phyloP scores from a whole-genome alignment of 2,329 filamentous ascomycete genomes.

The Penicillium verrucosum region DNA sequence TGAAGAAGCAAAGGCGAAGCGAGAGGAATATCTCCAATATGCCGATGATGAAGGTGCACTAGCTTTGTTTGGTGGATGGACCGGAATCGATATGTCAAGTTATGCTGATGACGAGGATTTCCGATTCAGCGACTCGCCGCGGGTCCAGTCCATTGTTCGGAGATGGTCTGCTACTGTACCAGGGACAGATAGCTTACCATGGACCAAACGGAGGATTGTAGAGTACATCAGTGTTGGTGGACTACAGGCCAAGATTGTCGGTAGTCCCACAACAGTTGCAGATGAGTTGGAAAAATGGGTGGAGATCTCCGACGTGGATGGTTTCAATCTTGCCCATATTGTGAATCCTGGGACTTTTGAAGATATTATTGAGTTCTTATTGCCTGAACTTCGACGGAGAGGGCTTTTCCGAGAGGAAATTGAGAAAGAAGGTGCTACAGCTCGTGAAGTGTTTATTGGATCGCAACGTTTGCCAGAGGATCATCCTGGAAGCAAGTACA shows the following conservation, averaged over 20 bases:
- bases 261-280: conserved; percentile 3
- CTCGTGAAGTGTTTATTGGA: conserved; percentile 5
- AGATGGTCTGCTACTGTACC: conserved; percentile 37
- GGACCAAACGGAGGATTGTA: conserved; percentile 28
- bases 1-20: conserved; percentile 40
- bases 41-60: conserved; percentile 41
- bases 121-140: conserved; percentile 31
- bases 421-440: conserved; percentile 5
- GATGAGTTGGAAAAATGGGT: conserved; percentile 17
- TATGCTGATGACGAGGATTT: conserved; percentile 42
- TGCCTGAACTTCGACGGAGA: conserved; percentile 17
- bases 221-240: conserved; percentile 23
- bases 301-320: conserved; percentile 20
- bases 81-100: conserved; percentile 27
- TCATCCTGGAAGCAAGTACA: conserved; percentile 7
- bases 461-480: conserved; percentile 1
- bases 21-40: conserved; percentile 38
- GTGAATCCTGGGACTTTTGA: conserved; percentile 22
- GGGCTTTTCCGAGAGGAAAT: not conserved
- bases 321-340: conserved; percentile 23
- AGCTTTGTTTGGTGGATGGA: conserved; percentile 45
- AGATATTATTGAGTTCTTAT: conserved; percentile 22
- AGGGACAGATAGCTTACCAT: conserved; percentile 30
- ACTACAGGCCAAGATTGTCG: conserved; percentile 3
- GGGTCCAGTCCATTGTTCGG: conserved; percentile 30